Evolutionary conservation across 768 basidiomycete species (phyloP), one percentile per base, ranked within the genome.

Genomic region (Phaffia tasmanica): DNA sequence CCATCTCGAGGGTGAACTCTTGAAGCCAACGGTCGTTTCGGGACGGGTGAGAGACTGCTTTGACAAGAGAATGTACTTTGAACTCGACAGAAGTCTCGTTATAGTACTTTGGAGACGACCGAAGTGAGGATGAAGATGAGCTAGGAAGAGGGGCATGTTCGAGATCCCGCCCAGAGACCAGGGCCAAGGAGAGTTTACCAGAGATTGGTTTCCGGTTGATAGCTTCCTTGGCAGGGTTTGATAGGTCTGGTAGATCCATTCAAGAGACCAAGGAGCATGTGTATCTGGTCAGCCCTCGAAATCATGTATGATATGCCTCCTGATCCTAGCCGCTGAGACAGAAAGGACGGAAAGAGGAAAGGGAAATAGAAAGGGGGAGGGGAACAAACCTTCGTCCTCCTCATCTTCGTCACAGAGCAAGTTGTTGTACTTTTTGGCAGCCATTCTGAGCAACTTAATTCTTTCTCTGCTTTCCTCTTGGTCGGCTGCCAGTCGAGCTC

Each of bases 1-100:
- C 94, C 50, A 98, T 88, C 0, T 86, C 81, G 67, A 99, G 89
- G 76, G 94, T 91, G 70, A 98, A 97, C 67, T 92, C 89, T 77
- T 99, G 93, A 74, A 90, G 89, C 95, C 95, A 99, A 55, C 88
- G 85, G 77, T 98, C 95, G 32, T 87, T 95, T 67, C 91, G 85
- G 14, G 91, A 86, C 9, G 90, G 88, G 74, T 94, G 91, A 0
- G 93, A 92, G 65, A 86, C 85, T 5, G 90, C 94, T 18, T 89
- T 82, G 72, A 92, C 88, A 23, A 89, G 91, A 25, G 94, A 92
- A 79, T 99, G 95, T 15, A 98, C 88, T 74, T 97, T 95, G 78
- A 98, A 83, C 46, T 89, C 89, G 53, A 98, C 88, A 74, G 84
- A 83, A 0, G 95, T 94, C 75, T 99, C 95, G 65, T 83, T 82